Base-by-base conservation (phyloP, 2,329 filamentous ascomycete species). In the Colletotrichum salicis region DNA sequence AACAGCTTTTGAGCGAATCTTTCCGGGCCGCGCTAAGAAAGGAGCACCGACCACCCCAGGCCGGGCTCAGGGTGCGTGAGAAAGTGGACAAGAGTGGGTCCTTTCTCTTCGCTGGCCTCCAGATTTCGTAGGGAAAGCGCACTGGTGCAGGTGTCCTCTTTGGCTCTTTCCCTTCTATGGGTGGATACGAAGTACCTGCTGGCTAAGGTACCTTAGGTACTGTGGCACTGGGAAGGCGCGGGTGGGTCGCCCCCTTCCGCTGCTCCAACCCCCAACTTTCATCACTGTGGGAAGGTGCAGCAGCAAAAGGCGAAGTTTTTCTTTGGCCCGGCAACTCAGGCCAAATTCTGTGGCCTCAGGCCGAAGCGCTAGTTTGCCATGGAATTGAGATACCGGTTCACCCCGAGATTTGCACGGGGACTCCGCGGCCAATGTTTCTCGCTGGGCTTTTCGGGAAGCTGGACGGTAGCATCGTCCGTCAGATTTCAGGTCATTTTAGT, bases 1-100 rank as follows among this genome's bases (percentile, higher is more conserved):
- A 76, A 81, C 81, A 82, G 82, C 80, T 86, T 86, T 86, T 86
- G 82, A 84, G 85, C 86, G 85, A 88, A 82, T 87, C 85, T 87
- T 87, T 82, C 86, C 86, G 86, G 79, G 79, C 76, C 75, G 70
- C 70, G 65, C 70, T 72, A 72, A 63, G 64, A 33, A 64, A 29
- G 62, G 70, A 72, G 70, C 70, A 72, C 66, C 58, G 65, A 67
- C 70, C 70, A 72, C 59, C 70, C 58, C 33, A 52, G 59, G 59
- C 58, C 69, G 69, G 65, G 69, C 54, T 57, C 69, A 71, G 65
- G 69, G 62, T 66, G 67, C 45, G 65, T 54, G 54, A 64, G 69
- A 59, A 59, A 73, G 73, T 76, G 76, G 75, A 72, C 74, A 82
- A 45, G 56, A 75, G 73, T 74, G 73, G 73, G 70, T 57, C 72